phyloP scores from a whole-genome alignment of 352 stramenopile genomes.

The Globisporangium solare region DNA sequence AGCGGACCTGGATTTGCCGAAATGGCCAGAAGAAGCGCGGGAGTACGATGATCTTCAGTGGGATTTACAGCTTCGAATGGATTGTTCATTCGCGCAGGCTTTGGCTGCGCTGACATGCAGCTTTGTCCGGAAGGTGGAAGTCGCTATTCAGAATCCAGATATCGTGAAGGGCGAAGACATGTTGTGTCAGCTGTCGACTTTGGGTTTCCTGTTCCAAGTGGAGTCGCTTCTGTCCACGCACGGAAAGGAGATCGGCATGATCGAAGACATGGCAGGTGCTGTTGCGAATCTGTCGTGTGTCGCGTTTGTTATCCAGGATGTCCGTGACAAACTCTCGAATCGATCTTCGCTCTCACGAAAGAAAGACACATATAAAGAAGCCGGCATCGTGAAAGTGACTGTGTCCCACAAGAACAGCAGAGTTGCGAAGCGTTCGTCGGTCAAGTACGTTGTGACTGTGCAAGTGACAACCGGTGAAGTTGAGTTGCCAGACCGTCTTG shows the following conservation, averaged over 20 bases:
- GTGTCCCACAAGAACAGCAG: constrained; percentile 52
- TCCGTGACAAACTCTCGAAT: constrained; percentile 80
- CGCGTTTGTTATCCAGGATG: constrained; percentile 82
- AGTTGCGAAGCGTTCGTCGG: constrained; percentile 45
- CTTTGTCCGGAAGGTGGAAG: constrained; percentile 85
- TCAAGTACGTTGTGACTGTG: constrained; percentile 84
- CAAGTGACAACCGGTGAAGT: constrained; percentile 75
- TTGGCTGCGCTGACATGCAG: constrained; percentile 65
- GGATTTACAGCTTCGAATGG: constrained; percentile 83
- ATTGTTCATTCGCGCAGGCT: constrained; percentile 74
- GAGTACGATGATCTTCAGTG: constrained; percentile 84
- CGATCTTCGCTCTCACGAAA: constrained; percentile 85
- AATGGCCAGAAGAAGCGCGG: constrained; percentile 77
- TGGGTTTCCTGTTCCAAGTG: constrained; percentile 87
- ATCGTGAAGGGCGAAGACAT: constrained; percentile 72
- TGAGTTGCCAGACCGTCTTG: constrained; percentile 67
- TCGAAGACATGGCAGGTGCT: constrained; percentile 88
- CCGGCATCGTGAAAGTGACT: constrained; percentile 72
- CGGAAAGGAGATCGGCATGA: constrained; percentile 95
- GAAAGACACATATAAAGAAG: constrained; percentile 73
- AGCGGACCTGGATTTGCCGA: constrained; percentile 62
- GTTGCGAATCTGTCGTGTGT: constrained; percentile 82
- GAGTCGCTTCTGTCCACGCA: constrained; percentile 94
- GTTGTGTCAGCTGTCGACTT: constrained; percentile 72
- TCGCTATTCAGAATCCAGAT: constrained; percentile 78